phyloP scores from a whole-genome alignment of 2,329 filamentous ascomycete genomes.

The Plectosphaerella cucumerina region DNA sequence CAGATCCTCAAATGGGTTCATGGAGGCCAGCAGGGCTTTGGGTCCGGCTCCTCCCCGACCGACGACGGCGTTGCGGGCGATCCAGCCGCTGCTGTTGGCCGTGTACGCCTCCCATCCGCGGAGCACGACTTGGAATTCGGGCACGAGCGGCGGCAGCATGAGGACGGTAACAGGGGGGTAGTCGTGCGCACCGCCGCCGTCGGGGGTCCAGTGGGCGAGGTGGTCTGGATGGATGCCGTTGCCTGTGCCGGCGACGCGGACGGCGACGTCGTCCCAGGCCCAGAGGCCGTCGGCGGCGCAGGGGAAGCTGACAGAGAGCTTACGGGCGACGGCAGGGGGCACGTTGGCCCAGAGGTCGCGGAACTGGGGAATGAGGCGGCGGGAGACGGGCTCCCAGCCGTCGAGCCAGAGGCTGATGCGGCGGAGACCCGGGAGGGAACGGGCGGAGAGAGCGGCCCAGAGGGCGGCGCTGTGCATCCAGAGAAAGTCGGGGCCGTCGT shows the following conservation, averaged over 20 bases:
- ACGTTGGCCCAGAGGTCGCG: slow-evolving; percentile 5
- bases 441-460: slow-evolving; percentile 7
- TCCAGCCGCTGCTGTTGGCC: slow-evolving; percentile 2
- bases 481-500: slow-evolving; percentile 11
- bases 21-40: slow-evolving; percentile 1
- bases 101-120: slow-evolving; percentile 9
- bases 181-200: neutral
- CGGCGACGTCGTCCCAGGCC: slow-evolving; percentile 9
- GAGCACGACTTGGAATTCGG: slow-evolving; percentile 7
- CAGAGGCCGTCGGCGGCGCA: slow-evolving; percentile 12
- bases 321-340: neutral
- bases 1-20: slow-evolving; percentile 13
- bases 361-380: slow-evolving; percentile 11
- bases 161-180: neutral
- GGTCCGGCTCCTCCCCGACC: neutral
- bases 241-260: neutral
- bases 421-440: neutral
- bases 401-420: slow-evolving; percentile 11
- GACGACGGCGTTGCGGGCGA: neutral
- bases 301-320: slow-evolving; percentile 7
- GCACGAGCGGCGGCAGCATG: neutral
- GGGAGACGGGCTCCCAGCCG: slow-evolving; percentile 10
- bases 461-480: slow-evolving; percentile 7
- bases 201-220: neutral
- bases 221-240: neutral